These are phyloP conservation scores for Nemania abortiva DNA, from an alignment of 2,329 filamentous ascomycete genomes.

Conservation along the genomic window DNA sequence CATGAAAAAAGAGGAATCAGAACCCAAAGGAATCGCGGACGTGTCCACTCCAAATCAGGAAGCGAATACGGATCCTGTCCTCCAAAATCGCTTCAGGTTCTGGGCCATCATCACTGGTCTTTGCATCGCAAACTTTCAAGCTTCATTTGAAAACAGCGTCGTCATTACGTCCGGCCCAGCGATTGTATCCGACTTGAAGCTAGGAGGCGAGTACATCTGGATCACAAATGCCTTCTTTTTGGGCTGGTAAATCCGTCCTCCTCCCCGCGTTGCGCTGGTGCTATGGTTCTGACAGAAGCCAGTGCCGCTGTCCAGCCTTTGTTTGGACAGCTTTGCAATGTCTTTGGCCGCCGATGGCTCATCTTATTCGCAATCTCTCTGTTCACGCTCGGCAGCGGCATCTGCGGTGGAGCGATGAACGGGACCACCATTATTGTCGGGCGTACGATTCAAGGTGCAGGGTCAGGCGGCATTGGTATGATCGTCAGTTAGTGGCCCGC, in stretches of 20 bases:
- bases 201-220: background rate
- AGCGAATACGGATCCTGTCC: too few relatives aligned
- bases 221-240: slow-evolving; percentile 8
- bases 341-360: slow-evolving; percentile 50
- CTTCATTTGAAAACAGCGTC: too few relatives aligned
- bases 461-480: slow-evolving; percentile 12
- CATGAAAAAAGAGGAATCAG: too few relatives aligned
- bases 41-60: too few relatives aligned
- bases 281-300: too few relatives aligned
- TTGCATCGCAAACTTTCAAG: too few relatives aligned
- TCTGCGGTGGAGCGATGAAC: slow-evolving; percentile 28
- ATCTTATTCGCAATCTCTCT: background rate
- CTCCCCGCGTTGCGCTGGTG: too few relatives aligned
- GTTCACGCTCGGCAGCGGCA: slow-evolving; percentile 25
- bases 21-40: too few relatives aligned
- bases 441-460: slow-evolving; percentile 15
- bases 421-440: slow-evolving; percentile 19
- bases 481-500: background rate
- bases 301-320: slow-evolving; percentile 41
- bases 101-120: too few relatives aligned
- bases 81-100: too few relatives aligned
- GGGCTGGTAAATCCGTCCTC: background rate
- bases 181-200: too few relatives aligned
- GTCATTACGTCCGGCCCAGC: too few relatives aligned
- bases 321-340: slow-evolving; percentile 57